A percentile compares a stretch with the other conserved stretches of the same genome.
These are phyloP conservation scores for Agapanthus africanus DNA, from an alignment of 106 monocot genomes.

Conservation along the genomic window DNA sequence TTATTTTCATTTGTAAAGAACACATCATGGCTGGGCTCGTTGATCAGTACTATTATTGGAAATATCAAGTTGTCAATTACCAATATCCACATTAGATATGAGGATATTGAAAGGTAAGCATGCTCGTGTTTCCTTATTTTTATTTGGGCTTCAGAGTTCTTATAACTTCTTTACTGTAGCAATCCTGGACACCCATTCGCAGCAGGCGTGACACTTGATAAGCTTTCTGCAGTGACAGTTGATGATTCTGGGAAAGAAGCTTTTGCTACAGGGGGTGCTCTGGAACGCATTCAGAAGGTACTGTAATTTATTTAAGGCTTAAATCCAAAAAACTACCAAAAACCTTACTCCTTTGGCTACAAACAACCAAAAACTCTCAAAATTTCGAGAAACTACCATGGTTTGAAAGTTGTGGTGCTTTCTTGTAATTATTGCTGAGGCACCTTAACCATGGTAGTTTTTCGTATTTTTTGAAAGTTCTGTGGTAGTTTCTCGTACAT, in stretches of 20 bases:
- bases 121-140: not conserved
- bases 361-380: too few relatives aligned
- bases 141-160: slow-evolving; percentile 4
- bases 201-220: slow-evolving; percentile 63
- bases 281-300: slow-evolving; percentile 91
- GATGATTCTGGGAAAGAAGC: slow-evolving; percentile 92
- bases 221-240: slow-evolving; percentile 87
- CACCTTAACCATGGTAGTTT: too few relatives aligned
- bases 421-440: too few relatives aligned
- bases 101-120: slow-evolving; percentile 83
- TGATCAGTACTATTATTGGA: slow-evolving; percentile 91
- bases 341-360: too few relatives aligned
- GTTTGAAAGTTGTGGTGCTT: too few relatives aligned
- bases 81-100: slow-evolving; percentile 97
- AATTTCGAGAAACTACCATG: too few relatives aligned
- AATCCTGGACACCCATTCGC: slow-evolving; percentile 99
- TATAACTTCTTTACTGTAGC: slow-evolving; percentile 42
- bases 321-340: too few relatives aligned
- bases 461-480: too few relatives aligned
- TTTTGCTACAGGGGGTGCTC: slow-evolving; percentile 89
- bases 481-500: too few relatives aligned
- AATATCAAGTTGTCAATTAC: slow-evolving; percentile 92
- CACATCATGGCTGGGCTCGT: slow-evolving; percentile 91
- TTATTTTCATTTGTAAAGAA: slow-evolving; percentile 41
- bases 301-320: not conserved